These are phyloP conservation scores for Diaporthe velutina DNA, from an alignment of 2,329 filamentous ascomycete genomes.

Conservation along the genomic window DNA sequence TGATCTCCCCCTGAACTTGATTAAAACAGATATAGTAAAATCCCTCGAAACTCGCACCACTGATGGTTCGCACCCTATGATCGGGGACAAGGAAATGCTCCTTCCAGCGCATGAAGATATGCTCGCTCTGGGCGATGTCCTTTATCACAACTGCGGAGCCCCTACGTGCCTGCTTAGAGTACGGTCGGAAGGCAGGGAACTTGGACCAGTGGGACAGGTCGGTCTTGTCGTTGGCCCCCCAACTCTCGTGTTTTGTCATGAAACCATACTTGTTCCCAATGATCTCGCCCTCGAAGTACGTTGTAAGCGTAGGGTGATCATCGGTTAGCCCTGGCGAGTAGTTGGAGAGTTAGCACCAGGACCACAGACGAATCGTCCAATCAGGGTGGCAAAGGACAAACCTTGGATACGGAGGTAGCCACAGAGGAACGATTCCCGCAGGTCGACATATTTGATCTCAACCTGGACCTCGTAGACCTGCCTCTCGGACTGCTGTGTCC, in stretches of 20 bases:
- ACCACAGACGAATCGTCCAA: not conserved
- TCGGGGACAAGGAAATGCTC: conserved; percentile 98
- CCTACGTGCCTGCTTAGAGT: conserved; percentile 70
- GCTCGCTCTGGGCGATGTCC: conserved; percentile 83
- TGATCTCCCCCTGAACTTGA: conserved; percentile 86
- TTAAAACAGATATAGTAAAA: conserved; percentile 99
- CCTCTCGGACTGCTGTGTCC: conserved; percentile 92
- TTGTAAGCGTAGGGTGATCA: conserved; percentile 96
- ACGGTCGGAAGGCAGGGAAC: conserved; percentile 87
- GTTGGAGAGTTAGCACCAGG: not conserved
- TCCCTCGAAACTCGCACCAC: conserved; percentile 95
- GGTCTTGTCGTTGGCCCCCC: conserved; percentile 92
- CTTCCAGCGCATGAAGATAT: conserved; percentile 99
- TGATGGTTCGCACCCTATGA: conserved; percentile 90
- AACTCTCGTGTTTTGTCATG: conserved; percentile 86
- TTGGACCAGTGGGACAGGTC: conserved; percentile 94
- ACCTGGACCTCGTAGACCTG: conserved; percentile 97
- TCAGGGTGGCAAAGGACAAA: conserved; percentile 52
- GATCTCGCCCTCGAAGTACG: conserved; percentile 98
- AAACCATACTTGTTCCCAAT: conserved; percentile 97
- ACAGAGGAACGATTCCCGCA: conserved; percentile 93
- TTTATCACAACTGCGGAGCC: conserved; percentile 69
- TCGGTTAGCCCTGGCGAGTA: conserved; percentile 82
- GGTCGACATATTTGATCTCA: conserved; percentile 95
- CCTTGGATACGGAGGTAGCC: conserved; percentile 97